Evolutionary conservation across 2,329 filamentous ascomycete species (phyloP), one percentile per base, ranked within the genome.

Genomic region (Zymoseptoria brevis): DNA sequence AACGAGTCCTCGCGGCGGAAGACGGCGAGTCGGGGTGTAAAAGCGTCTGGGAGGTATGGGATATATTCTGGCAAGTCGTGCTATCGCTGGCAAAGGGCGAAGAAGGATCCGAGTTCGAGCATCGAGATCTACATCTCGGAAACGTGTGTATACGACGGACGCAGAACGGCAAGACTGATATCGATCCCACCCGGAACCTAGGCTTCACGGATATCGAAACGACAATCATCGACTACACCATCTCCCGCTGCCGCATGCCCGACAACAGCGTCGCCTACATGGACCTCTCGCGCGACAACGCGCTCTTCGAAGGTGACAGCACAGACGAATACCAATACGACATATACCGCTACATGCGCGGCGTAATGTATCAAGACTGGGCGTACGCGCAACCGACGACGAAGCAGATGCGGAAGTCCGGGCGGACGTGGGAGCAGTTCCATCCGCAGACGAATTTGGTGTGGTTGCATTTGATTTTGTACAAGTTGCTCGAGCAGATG

Each of bases 221-320:
- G 1, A 87, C 85, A 0, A 79, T 87, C 22, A 87, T 87, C 64
- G 85, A 87, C 69, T 87, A 87, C 70, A 87, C 85, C 1, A 78
- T 87, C 41, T 86, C 84, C 1, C 80, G 85, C n/a, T 83, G 83
- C 1, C 76, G 79, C 22, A 73, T 86, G 62, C 21, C 61, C 50
- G 53, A 60, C 48, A 58, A 58, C 52, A 58, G 62, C 53, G 72
- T 79, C 13, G 77, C 77, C 8, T 81, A 74, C 61, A 72, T 76
- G 29, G 77, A 80, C 62, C 74, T 81, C 41, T 69, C 77, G 29
- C 72, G 71, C 60, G 76, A 80, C 57, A 63, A 68, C 3, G 68
- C 68, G 0, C 62, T 81, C 54, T 81, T 81, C 68, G 69, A 76
- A 61, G 79, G 74, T 62, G 76, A 80, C 63, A 76, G 75, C 24